These are phyloP conservation scores for Coemansia asiatica DNA, from an alignment of 192 early-diverging fungal genomes.

Conservation along the genomic window DNA sequence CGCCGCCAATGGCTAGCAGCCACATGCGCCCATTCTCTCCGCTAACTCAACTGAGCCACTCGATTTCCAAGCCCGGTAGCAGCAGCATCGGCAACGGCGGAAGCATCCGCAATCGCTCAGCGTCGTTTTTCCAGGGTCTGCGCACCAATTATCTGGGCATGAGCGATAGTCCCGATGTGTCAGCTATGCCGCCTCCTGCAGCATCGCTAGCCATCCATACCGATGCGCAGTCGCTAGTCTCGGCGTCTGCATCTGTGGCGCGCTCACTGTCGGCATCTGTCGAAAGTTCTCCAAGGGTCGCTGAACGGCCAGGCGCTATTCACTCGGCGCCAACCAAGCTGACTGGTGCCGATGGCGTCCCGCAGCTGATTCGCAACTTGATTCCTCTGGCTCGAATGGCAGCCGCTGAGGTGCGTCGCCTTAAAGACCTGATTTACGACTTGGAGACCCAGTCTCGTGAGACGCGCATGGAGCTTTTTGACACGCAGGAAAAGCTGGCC, in stretches of 20 bases:
- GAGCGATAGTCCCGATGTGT: slow-evolving; percentile 20
- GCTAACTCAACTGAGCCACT: neutral
- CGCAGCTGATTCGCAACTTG: slow-evolving; percentile 21
- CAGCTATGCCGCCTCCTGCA: slow-evolving; percentile 1
- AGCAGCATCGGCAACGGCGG: neutral
- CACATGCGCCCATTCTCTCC: slow-evolving; percentile 2
- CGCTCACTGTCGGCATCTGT: neutral
- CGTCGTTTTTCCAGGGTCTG: slow-evolving; percentile 49
- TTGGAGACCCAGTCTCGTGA: slow-evolving; percentile 35
- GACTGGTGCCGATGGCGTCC: slow-evolving; percentile 23
- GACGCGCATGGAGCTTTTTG: slow-evolving; percentile 25
- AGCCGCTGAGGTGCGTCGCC: slow-evolving; percentile 19
- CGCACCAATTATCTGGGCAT: slow-evolving; percentile 29
- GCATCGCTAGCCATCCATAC: slow-evolving; percentile 12
- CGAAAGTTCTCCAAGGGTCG: neutral
- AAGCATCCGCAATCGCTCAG: slow-evolving; percentile 39
- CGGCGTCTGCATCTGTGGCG: slow-evolving; percentile 1
- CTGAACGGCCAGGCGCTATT: slow-evolving; percentile 5
- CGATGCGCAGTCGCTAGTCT: slow-evolving; percentile 5
- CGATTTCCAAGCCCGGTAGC: slow-evolving; percentile 12
- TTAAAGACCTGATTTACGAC: slow-evolving; percentile 22
- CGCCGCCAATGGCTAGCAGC: slow-evolving; percentile 6
- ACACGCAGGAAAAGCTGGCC: slow-evolving; percentile 23
- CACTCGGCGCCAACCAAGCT: slow-evolving; percentile 6
- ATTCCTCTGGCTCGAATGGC: slow-evolving; percentile 28